Percentiles rank a stretch among this genome's conserved stretches.
These are phyloP conservation scores for Prunus yedoensis DNA, from an alignment of 331 rosid species.

Conservation along the genomic window DNA sequence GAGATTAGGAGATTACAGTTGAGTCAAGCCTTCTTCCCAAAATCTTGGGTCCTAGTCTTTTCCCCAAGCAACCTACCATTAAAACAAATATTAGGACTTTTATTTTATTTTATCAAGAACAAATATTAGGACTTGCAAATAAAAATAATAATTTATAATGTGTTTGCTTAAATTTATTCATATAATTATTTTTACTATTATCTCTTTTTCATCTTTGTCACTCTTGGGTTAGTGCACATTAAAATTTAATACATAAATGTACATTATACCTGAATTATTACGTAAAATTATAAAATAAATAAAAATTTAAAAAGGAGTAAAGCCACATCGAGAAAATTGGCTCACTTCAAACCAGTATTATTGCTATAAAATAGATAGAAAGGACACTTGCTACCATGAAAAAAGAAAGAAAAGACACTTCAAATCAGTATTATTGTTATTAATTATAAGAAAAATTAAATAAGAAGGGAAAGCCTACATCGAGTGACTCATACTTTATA, in stretches of 20 bases:
- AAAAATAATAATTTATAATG: not conserved
- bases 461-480: not conserved
- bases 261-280: too few species aligned
- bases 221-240: too few species aligned
- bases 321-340: not conserved
- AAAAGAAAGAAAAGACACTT: not conserved
- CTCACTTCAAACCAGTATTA: not conserved
- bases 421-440: not conserved
- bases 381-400: too few species aligned
- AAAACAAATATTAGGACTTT: constrained; percentile 15
- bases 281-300: not conserved
- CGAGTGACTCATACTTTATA: not conserved
- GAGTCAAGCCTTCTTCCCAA: constrained; percentile 75
- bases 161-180: not conserved
- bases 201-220: too few species aligned
- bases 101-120: too few species aligned
- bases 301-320: not conserved
- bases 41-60: constrained; percentile 78
- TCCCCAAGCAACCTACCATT: constrained; percentile 87
- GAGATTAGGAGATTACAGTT: constrained; percentile 53
- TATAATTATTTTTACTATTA: too few species aligned
- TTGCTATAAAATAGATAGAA: not conserved
- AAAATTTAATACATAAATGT: too few species aligned
- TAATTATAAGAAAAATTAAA: not conserved
- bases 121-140: not conserved